Evolutionary conservation across 768 basidiomycete genomes (phyloP).

Genomic region (Sutorius australiensis): DNA sequence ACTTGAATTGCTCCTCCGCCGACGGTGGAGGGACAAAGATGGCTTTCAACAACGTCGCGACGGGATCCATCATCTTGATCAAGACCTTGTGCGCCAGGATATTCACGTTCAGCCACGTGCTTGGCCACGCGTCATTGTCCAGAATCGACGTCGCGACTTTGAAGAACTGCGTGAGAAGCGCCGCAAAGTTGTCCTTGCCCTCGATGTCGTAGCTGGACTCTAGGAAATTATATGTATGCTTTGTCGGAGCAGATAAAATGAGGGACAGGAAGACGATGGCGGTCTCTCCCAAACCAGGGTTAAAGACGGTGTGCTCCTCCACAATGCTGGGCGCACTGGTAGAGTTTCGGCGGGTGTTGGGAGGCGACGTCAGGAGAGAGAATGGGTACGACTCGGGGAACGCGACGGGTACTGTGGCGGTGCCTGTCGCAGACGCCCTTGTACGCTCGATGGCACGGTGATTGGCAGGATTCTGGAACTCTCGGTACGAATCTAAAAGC

Average conservation of each 20-base stretch:
- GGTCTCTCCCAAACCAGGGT: conserved; percentile 78
- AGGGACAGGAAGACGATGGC: conserved; percentile 82
- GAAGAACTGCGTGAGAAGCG: conserved; percentile 74
- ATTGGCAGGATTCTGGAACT: conserved; percentile 68
- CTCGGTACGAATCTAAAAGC: conserved; percentile 82
- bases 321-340: conserved; percentile 38
- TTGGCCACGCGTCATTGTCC: conserved; percentile 84
- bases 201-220: conserved; percentile 84
- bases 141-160: conserved; percentile 77
- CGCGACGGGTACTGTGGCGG: conserved; percentile 63
- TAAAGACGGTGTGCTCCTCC: conserved; percentile 55
- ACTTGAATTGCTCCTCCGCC: conserved; percentile 65
- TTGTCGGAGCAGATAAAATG: conserved; percentile 72
- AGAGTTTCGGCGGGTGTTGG: conserved; percentile 47
- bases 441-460: conserved; percentile 67
- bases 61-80: conserved; percentile 83
- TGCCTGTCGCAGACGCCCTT: conserved; percentile 54
- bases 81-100: conserved; percentile 84
- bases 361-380: conserved; percentile 66
- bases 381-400: conserved; percentile 96
- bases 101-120: conserved; percentile 88
- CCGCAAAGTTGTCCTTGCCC: conserved; percentile 73
- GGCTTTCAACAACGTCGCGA: conserved; percentile 70
- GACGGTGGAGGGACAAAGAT: conserved; percentile 75
- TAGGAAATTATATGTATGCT: conserved; percentile 73